Conservation (phyloP, 2,329 filamentous ascomycete genomes). For the Paecilomyces sp. region DNA sequence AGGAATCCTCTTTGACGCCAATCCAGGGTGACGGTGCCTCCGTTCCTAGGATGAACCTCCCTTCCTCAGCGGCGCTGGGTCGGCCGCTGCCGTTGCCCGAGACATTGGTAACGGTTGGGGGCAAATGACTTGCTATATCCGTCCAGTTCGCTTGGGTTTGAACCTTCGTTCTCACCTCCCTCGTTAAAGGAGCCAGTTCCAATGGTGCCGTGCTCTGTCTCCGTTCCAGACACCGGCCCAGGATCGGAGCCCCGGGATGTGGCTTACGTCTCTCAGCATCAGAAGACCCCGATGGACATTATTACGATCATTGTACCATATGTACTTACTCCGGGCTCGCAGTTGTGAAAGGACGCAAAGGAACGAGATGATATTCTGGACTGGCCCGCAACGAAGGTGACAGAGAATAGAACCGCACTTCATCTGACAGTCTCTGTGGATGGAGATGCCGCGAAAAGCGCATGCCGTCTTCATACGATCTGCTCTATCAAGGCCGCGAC, state of each 20-base stretch:
- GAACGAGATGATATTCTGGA: background rate
- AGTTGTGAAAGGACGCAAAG: background rate
- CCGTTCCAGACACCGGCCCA: background rate
- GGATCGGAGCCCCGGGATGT: background rate
- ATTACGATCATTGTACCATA: background rate
- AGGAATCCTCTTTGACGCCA: background rate
- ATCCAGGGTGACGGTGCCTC: background rate
- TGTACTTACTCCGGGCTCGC: background rate
- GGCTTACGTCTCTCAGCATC: background rate
- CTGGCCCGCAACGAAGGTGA: background rate
- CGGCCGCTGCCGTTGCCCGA: background rate
- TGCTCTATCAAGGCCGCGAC: background rate
- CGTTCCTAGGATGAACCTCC: background rate
- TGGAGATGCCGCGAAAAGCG: background rate
- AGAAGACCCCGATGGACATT: background rate
- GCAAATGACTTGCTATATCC: background rate
- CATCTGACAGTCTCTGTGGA: background rate
- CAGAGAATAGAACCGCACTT: background rate
- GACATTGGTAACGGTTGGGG: background rate
- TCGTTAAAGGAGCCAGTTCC: background rate
- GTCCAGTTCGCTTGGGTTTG: background rate
- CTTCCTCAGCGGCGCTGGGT: background rate
- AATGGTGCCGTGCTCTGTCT: background rate
- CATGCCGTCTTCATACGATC: background rate
- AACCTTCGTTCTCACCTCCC: background rate